These are phyloP conservation scores for Apocynum venetum DNA, from an alignment of 257 asterid genomes.

Conservation along the genomic window DNA sequence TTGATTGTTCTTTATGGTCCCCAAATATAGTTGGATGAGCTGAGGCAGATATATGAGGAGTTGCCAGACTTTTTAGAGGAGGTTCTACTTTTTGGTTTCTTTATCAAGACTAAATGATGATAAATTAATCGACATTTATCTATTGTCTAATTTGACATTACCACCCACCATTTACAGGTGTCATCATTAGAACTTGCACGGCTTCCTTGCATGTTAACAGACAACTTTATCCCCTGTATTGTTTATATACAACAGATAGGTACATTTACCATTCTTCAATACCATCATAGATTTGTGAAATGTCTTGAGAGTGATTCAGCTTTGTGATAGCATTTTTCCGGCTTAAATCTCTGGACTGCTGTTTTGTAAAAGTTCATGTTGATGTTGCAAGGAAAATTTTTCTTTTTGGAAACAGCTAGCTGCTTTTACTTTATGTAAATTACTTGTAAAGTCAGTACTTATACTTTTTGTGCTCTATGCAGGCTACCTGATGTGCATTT, in stretches of 20 bases:
- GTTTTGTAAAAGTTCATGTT: no score
- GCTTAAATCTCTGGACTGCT: not conserved
- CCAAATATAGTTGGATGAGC: constrained; percentile 84
- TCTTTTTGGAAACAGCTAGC: not conserved
- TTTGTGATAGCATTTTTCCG: not conserved
- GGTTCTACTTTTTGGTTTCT: constrained; percentile 45
- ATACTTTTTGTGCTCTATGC: constrained; percentile 26
- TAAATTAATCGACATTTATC: not conserved
- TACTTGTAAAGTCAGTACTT: not conserved
- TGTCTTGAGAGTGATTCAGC: constrained; percentile 4
- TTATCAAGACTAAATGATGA: not conserved
- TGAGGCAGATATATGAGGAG: constrained; percentile 96
- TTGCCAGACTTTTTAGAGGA: constrained; percentile 94
- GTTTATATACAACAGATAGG: constrained; percentile 93
- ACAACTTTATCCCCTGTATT: constrained; percentile 65
- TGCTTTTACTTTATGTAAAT: not conserved
- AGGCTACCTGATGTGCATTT: constrained; percentile 96
- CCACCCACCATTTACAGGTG: constrained; percentile 48
- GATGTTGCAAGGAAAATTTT: not conserved
- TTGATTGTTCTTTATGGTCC: constrained; percentile 26
- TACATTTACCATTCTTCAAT: constrained; percentile 25
- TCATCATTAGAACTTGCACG: constrained; percentile 84
- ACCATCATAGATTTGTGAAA: not conserved
- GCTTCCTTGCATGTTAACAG: constrained; percentile 61
- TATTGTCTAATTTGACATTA: constrained; percentile 20